Base-by-base conservation (phyloP, 2,329 filamentous ascomycete genomes). In the Cercospora nicotianae region DNA sequence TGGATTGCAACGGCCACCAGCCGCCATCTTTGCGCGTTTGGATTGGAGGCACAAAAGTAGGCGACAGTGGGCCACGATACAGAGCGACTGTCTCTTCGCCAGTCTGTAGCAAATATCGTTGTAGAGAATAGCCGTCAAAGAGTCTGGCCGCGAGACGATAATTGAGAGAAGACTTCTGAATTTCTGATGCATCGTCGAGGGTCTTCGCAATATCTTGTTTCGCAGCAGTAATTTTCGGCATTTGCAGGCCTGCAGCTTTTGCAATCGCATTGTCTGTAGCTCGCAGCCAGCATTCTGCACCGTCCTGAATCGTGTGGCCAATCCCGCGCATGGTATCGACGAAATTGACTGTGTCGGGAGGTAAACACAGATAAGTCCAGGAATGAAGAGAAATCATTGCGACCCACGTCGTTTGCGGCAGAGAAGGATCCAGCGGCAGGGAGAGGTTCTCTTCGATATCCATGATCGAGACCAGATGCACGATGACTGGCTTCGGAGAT, bases 251-350 rank as follows among this genome's bases (percentile, higher is more conserved):
- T 23, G 48, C 62, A 57, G 61, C 61, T 12, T 30, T 39, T 12
- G 39, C 10, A 4, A 64, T 57, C 2, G 45, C 26, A 5, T 39
- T 64, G 33, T 64, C 63, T 3, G 63, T 28, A 13, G 53, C 63
- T 39, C 63, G 63, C 5, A 64, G 53, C 63, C 63, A 64, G 26
- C 63, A 64, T 59, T 64, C 63, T 5, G 45, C 51, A n/a, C 23
- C 48, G 26, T 59, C 28, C 8, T 64, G 20, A 13, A 67, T 48
- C 1, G n/a, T 63, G 16, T 58, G n/a, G 7, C 36, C 65, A 23
- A 62, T 42, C 1, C 12, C 20, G 3, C 30, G 42, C 59, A 67
- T 67, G 6, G 65, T 58, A 36, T 67, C 48, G 6, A 57, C 30
- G 28, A 67, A 63, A 42, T 63, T 63, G 45, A 63, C 48, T 9